Evolutionary conservation across 805 yeast genomes (phyloP).

Genomic region (Spathaspora hagerdaliae): DNA sequence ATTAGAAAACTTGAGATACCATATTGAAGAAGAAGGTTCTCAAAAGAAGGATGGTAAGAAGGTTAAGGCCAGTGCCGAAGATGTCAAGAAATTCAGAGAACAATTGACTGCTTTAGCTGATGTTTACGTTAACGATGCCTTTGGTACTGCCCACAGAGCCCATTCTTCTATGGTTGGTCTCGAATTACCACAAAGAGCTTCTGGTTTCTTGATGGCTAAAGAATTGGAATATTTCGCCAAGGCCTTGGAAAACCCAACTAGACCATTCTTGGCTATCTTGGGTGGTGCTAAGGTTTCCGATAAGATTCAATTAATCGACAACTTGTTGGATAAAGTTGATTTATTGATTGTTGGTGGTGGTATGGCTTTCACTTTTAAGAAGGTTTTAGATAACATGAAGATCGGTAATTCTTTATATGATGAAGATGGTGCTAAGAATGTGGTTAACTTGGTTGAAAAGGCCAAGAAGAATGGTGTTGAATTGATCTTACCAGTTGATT

Average conservation of each 20-base stretch:
- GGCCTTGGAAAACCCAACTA: constrained; percentile 95
- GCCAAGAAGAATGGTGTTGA: constrained; percentile 95
- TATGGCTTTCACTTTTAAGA: constrained; percentile 99
- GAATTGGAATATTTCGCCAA: constrained; percentile 96
- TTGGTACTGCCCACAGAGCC: constrained; percentile 99
- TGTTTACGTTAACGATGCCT: constrained; percentile 96
- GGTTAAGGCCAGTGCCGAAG: constrained; percentile 85
- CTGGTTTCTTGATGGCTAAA: constrained; percentile 98
- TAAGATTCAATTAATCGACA: constrained; percentile 97
- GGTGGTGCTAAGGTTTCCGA: constrained; percentile 99
- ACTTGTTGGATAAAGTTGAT: constrained; percentile 93
- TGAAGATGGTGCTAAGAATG: constrained; percentile 92
- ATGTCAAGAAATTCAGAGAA: constrained; percentile 82
- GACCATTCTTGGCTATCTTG: constrained; percentile 97
- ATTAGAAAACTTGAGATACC: constrained; percentile 97
- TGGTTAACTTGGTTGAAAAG: constrained; percentile 86
- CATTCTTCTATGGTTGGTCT: constrained; percentile 99
- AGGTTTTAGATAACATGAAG: constrained; percentile 76
- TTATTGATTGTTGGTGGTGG: constrained; percentile 97
- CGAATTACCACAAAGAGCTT: constrained; percentile 91
- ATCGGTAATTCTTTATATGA: constrained; percentile 94
- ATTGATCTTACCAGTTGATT: constrained; percentile 91
- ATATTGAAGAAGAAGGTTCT: constrained; percentile 93
- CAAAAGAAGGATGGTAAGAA: constrained; percentile 85
- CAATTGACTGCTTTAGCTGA: constrained; percentile 91